Evolutionary conservation across 495 filamentous ascomycete genomes (phyloP).

Genomic region (Daldinia vernicosa): DNA sequence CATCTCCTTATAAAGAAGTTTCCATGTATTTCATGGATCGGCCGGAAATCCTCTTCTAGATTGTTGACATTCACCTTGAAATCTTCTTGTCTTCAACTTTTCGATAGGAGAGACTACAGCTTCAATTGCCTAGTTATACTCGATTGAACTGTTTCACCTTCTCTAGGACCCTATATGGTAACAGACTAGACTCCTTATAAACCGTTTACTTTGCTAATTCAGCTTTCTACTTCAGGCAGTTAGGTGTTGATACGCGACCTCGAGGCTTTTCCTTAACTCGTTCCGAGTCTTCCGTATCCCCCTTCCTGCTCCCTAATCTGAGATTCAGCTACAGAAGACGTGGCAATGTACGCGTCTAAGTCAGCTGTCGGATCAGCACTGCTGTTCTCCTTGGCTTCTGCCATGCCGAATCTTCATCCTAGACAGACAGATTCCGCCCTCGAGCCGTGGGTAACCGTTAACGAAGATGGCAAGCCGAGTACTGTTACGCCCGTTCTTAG

Average conservation of each 20-base stretch:
- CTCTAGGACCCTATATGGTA: not conserved
- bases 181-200: not conserved
- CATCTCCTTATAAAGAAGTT: not conserved
- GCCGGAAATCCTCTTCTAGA: not conserved
- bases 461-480: slow-evolving; percentile 48
- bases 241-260: slow-evolving; percentile 11
- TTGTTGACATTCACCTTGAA: slow-evolving; percentile 12
- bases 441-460: slow-evolving; percentile 54
- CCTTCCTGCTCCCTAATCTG: not conserved
- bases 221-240: not conserved
- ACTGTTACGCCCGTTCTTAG: slow-evolving; percentile 52
- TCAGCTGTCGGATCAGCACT: slow-evolving; percentile 21
- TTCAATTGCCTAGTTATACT: slow-evolving; percentile 4
- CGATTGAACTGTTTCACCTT: slow-evolving; percentile 7
- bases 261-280: slow-evolving; percentile 4
- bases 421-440: slow-evolving; percentile 39
- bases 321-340: not conserved
- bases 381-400: slow-evolving; percentile 32
- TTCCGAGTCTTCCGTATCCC: slow-evolving; percentile 22
- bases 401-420: slow-evolving; percentile 28
- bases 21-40: slow-evolving; percentile 5
- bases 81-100: slow-evolving; percentile 14
- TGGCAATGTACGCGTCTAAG: slow-evolving; percentile 20
- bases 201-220: not conserved
- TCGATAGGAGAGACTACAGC: not conserved